Conservation (phyloP, 1,284 basidiomycete species). For the Abortiporus biennis region DNA sequence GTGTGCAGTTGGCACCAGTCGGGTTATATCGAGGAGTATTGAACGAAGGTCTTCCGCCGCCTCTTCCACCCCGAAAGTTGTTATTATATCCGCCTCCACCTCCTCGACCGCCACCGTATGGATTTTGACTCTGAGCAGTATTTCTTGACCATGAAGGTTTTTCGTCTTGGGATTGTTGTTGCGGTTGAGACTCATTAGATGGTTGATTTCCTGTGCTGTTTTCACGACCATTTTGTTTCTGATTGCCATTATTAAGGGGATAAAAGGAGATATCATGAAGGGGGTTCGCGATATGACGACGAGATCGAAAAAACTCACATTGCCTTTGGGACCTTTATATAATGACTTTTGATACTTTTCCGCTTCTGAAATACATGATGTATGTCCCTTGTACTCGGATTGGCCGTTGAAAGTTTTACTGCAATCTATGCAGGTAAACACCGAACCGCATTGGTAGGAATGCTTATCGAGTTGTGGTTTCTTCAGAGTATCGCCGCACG, state of each 20-base stretch:
- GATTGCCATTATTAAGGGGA: not conserved
- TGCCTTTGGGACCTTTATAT: conserved; percentile 70
- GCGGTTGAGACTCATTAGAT: not conserved
- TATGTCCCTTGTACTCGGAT: conserved; percentile 78
- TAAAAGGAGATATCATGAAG: not conserved
- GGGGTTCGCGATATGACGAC: no score
- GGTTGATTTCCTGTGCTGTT: conserved; percentile 1
- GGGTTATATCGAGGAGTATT: conserved; percentile 24
- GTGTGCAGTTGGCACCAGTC: conserved; percentile 64
- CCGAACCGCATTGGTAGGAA: conserved; percentile 47
- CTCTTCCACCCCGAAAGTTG: conserved; percentile 8
- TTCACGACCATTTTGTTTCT: conserved; percentile 15
- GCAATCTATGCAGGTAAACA: conserved; percentile 88
- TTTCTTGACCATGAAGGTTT: conserved; percentile 8
- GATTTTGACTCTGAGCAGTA: conserved; percentile 18
- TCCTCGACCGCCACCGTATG: not conserved
- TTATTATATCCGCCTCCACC: not conserved
- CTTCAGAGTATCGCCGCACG: conserved; percentile 80
- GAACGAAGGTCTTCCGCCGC: conserved; percentile 8
- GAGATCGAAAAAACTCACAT: conserved; percentile 13
- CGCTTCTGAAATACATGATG: conserved; percentile 81
- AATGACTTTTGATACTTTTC: conserved; percentile 88
- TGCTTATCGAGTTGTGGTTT: conserved; percentile 87
- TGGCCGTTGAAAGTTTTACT: conserved; percentile 72
- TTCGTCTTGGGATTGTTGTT: conserved; percentile 7